phyloP scores from a whole-genome alignment of 140 eudicot genomes.

The Eryngium alpinum region DNA sequence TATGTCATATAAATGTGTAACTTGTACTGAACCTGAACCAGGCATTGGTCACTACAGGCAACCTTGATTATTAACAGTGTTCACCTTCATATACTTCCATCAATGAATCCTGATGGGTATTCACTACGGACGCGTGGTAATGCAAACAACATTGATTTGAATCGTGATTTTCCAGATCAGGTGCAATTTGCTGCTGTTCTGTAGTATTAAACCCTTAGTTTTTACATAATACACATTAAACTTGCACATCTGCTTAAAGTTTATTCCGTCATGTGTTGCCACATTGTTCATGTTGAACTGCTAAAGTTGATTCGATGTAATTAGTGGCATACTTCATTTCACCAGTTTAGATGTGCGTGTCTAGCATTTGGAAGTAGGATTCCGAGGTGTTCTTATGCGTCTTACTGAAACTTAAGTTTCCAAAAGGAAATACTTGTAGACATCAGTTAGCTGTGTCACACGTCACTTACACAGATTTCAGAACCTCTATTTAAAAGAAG shows the following conservation, averaged over 20 bases:
- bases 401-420: neutral
- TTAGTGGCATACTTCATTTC: neutral
- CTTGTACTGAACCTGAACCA: slow-evolving; percentile 21
- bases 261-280: neutral
- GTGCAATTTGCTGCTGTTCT: slow-evolving; percentile 33
- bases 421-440: neutral
- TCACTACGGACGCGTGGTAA: slow-evolving; percentile 64
- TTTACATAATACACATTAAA: neutral
- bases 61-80: slow-evolving; percentile 70
- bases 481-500: too few relatives aligned
- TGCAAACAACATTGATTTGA: slow-evolving; percentile 80
- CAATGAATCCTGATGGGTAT: slow-evolving; percentile 98
- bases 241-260: neutral
- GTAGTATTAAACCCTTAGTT: neutral
- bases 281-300: neutral
- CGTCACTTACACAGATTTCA: too few relatives aligned
- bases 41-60: slow-evolving; percentile 47
- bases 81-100: slow-evolving; percentile 92
- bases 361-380: neutral
- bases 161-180: slow-evolving; percentile 99
- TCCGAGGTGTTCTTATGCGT: neutral
- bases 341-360: neutral
- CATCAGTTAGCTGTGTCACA: neutral
- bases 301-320: neutral
- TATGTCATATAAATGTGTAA: slow-evolving; percentile 10